Evolutionary conservation across 2,329 filamentous ascomycete species (phyloP).

Genomic region (Microdochium trichocladiopsis): DNA sequence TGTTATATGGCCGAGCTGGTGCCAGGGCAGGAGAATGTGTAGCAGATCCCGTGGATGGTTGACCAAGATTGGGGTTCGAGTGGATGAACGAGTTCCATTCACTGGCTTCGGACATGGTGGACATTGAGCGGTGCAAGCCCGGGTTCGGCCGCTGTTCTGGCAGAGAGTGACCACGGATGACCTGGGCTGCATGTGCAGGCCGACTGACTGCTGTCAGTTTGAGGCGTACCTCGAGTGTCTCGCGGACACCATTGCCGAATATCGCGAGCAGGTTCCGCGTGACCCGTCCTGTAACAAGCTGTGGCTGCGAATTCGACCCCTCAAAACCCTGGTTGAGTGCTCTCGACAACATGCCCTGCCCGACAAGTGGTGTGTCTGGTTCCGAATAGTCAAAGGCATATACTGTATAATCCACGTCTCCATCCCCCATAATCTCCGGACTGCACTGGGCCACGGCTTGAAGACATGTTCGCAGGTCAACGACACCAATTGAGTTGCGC

Average conservation of each 20-base stretch:
- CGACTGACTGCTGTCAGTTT: conserved; percentile 74
- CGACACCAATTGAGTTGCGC: conserved; percentile 71
- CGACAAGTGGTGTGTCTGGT: conserved; percentile 84
- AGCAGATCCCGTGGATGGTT: conserved; percentile 21
- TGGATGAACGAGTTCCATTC: conserved; percentile 77
- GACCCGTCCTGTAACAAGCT: conserved; percentile 82
- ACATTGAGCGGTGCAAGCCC: conserved; percentile 14
- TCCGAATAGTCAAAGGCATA: conserved; percentile 97
- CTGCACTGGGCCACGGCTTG: conserved; percentile 73
- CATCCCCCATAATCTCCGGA: conserved; percentile 73
- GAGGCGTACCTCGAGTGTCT: conserved; percentile 89
- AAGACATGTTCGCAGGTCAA: conserved; percentile 82
- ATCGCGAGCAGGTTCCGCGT: conserved; percentile 79
- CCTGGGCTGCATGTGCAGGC: conserved; percentile 15
- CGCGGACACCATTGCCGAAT: conserved; percentile 74
- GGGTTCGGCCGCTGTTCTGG: conserved; percentile 16
- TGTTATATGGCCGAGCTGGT: conserved; percentile 14
- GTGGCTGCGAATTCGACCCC: conserved; percentile 36
- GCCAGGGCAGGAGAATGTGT: conserved; percentile 16
- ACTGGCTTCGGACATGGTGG: conserved; percentile 53
- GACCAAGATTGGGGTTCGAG: conserved; percentile 52
- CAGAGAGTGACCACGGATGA: conserved; percentile 9
- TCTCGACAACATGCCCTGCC: conserved; percentile 91
- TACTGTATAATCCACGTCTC: conserved; percentile 80
- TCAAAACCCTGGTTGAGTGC: conserved; percentile 46